Evolutionary conservation across 768 basidiomycete genomes (phyloP).

Genomic region (Lactarius deliciosus): DNA sequence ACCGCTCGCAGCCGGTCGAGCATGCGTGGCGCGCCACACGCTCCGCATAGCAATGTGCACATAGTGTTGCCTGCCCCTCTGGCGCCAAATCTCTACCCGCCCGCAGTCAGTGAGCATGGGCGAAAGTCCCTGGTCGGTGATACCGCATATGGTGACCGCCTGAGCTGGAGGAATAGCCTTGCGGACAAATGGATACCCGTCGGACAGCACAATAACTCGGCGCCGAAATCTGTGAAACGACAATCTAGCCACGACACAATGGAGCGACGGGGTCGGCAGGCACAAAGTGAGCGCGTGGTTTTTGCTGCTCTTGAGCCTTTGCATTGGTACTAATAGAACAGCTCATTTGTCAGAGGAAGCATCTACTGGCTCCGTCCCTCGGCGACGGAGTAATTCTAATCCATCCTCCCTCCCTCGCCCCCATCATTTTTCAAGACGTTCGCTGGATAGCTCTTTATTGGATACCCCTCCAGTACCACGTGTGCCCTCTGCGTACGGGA

Average conservation of each 20-base stretch:
- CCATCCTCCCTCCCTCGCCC: constrained; percentile 19
- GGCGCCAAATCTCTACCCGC: constrained; percentile 39
- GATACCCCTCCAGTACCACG: constrained; percentile 22
- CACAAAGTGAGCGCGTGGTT: constrained; percentile 17
- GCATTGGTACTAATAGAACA: not conserved
- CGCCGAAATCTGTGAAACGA: not conserved
- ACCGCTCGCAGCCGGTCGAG: constrained; percentile 29
- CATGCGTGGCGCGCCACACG: constrained; percentile 61
- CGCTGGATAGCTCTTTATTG: not conserved
- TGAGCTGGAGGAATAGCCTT: constrained; percentile 16
- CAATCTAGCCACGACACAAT: constrained; percentile 6
- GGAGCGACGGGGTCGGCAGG: constrained; percentile 5
- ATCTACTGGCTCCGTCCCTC: constrained; percentile 2
- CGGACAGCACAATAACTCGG: constrained; percentile 5
- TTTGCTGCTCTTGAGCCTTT: not conserved
- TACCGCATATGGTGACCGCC: not conserved
- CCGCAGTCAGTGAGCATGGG: constrained; percentile 1
- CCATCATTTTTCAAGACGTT: constrained; percentile 10
- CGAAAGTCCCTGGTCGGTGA: not conserved
- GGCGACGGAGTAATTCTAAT: constrained; percentile 23
- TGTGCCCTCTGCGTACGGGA: constrained; percentile 16
- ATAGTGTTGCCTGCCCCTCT: constrained; percentile 70
- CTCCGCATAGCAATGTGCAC: constrained; percentile 57
- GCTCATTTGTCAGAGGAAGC: constrained; percentile 3
- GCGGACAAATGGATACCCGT: constrained; percentile 27